Percentiles rank a stretch among this genome's conserved stretches.
Conservation (phyloP, 306 rosid genomes). For the Elaeagnus macrophylla region DNA sequence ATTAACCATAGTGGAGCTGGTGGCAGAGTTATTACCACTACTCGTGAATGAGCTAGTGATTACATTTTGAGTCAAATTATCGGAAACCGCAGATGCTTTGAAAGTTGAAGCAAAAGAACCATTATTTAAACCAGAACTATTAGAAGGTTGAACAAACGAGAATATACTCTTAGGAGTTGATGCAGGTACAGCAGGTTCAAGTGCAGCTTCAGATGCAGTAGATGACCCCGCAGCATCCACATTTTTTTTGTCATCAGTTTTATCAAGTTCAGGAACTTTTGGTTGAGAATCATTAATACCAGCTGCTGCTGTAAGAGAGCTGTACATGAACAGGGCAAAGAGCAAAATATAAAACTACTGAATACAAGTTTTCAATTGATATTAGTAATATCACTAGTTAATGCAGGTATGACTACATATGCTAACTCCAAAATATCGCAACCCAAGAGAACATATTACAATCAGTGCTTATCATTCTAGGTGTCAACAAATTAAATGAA, state of each 20-base stretch:
- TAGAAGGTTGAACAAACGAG: conserved; percentile 23
- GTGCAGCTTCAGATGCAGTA: conserved; percentile 31
- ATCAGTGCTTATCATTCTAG: no score
- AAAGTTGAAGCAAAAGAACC: conserved; percentile 40
- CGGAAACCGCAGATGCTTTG: conserved; percentile 23
- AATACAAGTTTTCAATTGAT: background rate
- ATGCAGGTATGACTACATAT: no score
- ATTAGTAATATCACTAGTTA: background rate
- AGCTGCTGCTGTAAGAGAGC: conserved; percentile 28
- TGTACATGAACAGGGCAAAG: conserved; percentile 27
- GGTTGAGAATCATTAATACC: conserved; percentile 22
- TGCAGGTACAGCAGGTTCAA: conserved; percentile 35
- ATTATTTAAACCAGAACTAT: conserved; percentile 34
- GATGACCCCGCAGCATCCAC: conserved; percentile 25
- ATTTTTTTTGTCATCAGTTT: conserved; percentile 25
- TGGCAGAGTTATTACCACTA: background rate
- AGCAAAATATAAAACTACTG: background rate
- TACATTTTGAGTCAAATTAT: conserved; percentile 37
- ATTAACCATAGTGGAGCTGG: conserved; percentile 15
- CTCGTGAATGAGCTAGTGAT: conserved; percentile 20
- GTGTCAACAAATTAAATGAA: no score
- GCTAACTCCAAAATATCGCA: no score
- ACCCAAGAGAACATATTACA: no score
- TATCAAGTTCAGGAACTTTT: conserved; percentile 27
- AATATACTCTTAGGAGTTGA: conserved; percentile 27